Percentiles rank a stretch among this genome's conserved stretches.
phyloP scores from a whole-genome alignment of 345 rosid genomes.

The Eucalyptus marginata region DNA sequence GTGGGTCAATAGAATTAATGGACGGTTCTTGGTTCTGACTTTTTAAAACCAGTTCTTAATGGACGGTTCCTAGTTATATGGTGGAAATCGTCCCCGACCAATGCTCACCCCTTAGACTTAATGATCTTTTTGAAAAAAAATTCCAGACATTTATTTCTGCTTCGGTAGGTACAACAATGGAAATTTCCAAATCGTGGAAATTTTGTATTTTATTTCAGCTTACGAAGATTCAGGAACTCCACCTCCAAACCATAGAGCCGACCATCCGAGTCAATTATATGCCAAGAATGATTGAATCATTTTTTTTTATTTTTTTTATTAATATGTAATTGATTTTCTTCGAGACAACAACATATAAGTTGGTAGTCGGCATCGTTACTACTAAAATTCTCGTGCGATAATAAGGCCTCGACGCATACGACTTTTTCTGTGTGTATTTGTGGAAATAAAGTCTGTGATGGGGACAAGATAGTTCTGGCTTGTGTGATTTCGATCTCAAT shows the following conservation, averaged over 20 bases:
- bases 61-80: rapidly evolving
- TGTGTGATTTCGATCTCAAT: background rate
- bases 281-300: background rate
- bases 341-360: background rate
- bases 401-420: background rate
- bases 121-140: no score
- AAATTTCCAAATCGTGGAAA: background rate
- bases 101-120: no score
- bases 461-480: background rate
- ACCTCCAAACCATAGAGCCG: background rate
- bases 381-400: background rate
- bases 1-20: no score
- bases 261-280: background rate
- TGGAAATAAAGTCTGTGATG: background rate
- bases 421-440: background rate
- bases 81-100: no score
- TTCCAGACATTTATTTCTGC: background rate
- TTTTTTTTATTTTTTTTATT: background rate
- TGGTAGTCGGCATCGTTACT: background rate
- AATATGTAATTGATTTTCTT: background rate
- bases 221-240: background rate
- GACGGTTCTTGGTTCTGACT: no score
- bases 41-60: no score
- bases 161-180: background rate
- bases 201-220: background rate